These are phyloP conservation scores for Diaporthe helianthi DNA, from an alignment of 2,329 filamentous ascomycete genomes.

Conservation along the genomic window DNA sequence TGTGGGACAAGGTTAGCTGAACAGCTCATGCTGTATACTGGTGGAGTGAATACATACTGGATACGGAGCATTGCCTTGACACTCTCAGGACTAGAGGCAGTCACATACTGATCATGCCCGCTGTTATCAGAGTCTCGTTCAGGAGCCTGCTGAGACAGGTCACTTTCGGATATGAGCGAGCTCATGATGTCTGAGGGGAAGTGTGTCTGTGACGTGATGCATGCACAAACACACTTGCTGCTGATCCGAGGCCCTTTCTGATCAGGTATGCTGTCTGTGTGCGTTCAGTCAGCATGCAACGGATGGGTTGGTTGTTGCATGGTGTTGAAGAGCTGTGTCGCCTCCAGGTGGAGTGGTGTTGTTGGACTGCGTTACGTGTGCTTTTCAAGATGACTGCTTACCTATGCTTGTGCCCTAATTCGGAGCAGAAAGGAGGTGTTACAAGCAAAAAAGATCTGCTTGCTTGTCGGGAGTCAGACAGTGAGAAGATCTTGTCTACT, in stretches of 20 bases:
- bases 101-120: background rate
- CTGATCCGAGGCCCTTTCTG: background rate
- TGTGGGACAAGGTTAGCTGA: background rate
- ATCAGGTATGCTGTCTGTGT: background rate
- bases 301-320: background rate
- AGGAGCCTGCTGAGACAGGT: background rate
- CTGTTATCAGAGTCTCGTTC: background rate
- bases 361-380: background rate
- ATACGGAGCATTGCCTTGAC: background rate
- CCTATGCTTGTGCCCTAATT: background rate
- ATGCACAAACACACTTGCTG: background rate
- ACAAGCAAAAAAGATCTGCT: background rate
- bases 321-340: background rate
- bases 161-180: background rate
- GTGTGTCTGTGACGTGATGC: background rate
- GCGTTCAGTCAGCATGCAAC: background rate
- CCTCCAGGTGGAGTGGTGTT: background rate
- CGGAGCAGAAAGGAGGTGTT: background rate
- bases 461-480: background rate
- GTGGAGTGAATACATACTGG: background rate
- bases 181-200: background rate
- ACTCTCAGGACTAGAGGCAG: background rate
- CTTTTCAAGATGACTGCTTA: background rate
- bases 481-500: background rate
- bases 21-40: background rate